Base-by-base conservation (phyloP, 805 yeast species). In the Wickerhamomyces ciferrii region DNA sequence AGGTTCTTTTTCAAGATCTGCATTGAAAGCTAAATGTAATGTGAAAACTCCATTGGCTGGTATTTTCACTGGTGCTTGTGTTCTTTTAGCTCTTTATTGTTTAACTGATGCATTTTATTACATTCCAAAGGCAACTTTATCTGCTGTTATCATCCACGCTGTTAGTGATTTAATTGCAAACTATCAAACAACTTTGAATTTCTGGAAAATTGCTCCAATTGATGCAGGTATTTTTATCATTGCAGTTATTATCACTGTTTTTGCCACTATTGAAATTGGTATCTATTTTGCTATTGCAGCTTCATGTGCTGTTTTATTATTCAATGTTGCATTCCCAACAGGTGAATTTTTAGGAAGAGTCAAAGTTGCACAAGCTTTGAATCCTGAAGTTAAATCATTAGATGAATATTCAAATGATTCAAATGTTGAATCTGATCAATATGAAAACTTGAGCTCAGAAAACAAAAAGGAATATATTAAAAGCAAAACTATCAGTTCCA, bases 11-110 rank as follows among this genome's bases (percentile, higher is more conserved):
- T 87, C 96, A 18, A 83, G 97, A 72, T 86, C 96, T 40, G 97
- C 97, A 8, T 75, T 91, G 58, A 91, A 92, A 69, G 84, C 96
- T 43, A 91, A 91, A 68, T 91, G 96, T 76, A 96, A 96, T 63
- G 97, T 91, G 41, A 79, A 90, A 61, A 91, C 97, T 19, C 97
- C 97, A 32, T 71, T 91, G 50, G 95, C 96, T 40, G 96, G 97
- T 69, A 75, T 89, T 38, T 86, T 83, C 66, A 87, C 96, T 13
- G 97, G 97, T 62, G 79, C 78, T 40, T 90, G 92, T 67, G 97
- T 91, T 23, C 68, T 91, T 51, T 70, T 91, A 52, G 96, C 97
- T 2, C 74, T 91, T 52, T 91, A 90, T 66, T 82, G 86, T 49
- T 76, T 91, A 58, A 90, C 97, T 6, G 74, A 73, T 48, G 85